These are phyloP conservation scores for Pichia kluyveri DNA, from an alignment of 805 yeast species.

Conservation along the genomic window DNA sequence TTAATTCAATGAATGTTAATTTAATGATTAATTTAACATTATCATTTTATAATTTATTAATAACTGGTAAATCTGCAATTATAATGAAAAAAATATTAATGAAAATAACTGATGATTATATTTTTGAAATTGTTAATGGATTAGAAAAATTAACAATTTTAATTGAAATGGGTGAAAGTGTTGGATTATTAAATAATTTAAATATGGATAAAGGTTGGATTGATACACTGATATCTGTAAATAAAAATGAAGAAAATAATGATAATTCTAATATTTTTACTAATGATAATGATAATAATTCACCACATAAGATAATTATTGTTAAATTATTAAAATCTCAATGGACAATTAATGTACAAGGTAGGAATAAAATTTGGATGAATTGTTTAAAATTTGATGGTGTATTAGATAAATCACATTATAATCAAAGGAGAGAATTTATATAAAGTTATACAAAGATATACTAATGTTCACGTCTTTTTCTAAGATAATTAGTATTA, in stretches of 20 bases:
- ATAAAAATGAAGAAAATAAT: constrained; percentile 19
- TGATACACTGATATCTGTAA: constrained; percentile 6
- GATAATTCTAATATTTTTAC: no score
- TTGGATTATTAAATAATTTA: constrained; percentile 19
- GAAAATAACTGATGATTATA: constrained; percentile 16
- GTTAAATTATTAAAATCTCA: constrained; percentile 33
- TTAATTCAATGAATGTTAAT: constrained; percentile 24
- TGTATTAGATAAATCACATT: constrained; percentile 18
- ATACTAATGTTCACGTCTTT: constrained; percentile 51
- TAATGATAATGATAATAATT: neutral
- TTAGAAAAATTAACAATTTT: constrained; percentile 16
- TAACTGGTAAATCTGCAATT: constrained; percentile 19
- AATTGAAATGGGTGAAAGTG: constrained; percentile 13
- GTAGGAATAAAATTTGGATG: constrained; percentile 18
- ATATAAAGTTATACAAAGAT: constrained; percentile 5
- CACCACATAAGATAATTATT: constrained; percentile 25
- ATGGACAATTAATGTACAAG: constrained; percentile 29
- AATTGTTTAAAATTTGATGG: constrained; percentile 21
- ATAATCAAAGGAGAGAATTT: constrained; percentile 17
- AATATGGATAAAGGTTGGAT: constrained; percentile 25
- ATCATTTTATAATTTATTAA: constrained; percentile 17
- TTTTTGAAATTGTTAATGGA: constrained; percentile 16
- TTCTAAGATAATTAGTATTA: constrained; percentile 43
- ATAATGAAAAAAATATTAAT: constrained; percentile 15
- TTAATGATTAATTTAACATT: constrained; percentile 27